A percentile compares a stretch with the other conserved stretches of the same genome.
Conservation (phyloP, 2,329 filamentous ascomycete species). For the Ophiocordyceps camponoti-saundersi region DNA sequence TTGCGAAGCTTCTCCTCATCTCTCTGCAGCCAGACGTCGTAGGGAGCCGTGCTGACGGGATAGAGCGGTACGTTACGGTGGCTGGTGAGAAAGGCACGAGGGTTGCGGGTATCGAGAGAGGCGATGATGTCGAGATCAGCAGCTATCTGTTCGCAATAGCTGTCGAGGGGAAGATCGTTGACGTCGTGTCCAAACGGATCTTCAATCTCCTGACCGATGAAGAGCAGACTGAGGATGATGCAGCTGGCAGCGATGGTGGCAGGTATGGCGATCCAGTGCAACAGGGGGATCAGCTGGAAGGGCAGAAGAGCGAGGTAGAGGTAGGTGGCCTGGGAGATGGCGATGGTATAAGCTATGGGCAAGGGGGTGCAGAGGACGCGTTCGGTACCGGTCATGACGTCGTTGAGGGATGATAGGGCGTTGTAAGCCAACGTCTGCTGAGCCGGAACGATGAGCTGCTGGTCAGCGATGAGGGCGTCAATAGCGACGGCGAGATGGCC, state of each 20-base stretch:
- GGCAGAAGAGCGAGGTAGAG: constrained; percentile 67
- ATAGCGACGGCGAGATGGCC: constrained; percentile 53
- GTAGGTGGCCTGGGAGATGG: constrained; percentile 76
- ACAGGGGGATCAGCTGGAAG: constrained; percentile 53
- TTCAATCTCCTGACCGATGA: constrained; percentile 68
- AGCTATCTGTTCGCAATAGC: constrained; percentile 59
- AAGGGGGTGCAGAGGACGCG: constrained; percentile 70
- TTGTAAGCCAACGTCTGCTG: constrained; percentile 45
- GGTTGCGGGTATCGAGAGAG: constrained; percentile 21
- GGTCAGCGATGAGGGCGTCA: constrained; percentile 39
- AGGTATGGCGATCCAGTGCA: constrained; percentile 63
- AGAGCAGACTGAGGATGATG: constrained; percentile 61
- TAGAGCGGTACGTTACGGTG: constrained; percentile 35
- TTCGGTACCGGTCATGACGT: constrained; percentile 55
- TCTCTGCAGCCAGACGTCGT: constrained; percentile 20
- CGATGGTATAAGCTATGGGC: constrained; percentile 67
- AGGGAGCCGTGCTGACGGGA: constrained; percentile 28
- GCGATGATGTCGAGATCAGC: constrained; percentile 60
- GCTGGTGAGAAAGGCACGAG: constrained; percentile 15
- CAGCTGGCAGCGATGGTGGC: constrained; percentile 57
- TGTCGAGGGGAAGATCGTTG: constrained; percentile 63
- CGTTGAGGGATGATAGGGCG: constrained; percentile 47
- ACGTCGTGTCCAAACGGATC: constrained; percentile 75
- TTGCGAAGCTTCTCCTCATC: constrained; percentile 21
- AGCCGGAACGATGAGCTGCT: constrained; percentile 36